A percentile compares a stretch with the other conserved stretches of the same genome.
Conservation (phyloP, 768 basidiomycete species). For the Leucocoprinus sp. region DNA sequence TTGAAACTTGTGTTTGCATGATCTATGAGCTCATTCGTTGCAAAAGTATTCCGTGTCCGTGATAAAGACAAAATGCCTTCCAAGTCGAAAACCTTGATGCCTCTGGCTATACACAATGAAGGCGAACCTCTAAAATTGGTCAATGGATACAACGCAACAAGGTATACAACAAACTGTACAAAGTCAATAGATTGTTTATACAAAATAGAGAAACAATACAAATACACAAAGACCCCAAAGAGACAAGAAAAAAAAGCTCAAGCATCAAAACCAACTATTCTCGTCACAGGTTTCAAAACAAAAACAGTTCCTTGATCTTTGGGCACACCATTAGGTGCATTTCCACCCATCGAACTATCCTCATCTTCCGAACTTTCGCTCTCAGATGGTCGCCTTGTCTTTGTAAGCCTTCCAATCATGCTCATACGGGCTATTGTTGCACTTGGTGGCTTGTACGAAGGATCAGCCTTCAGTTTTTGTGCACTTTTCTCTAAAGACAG, state of each 20-base stretch:
- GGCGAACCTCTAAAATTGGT: background rate
- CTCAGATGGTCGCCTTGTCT: conserved; percentile 43
- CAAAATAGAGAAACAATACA: background rate
- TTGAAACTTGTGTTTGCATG: too few relatives aligned
- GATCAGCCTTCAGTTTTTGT: conserved; percentile 35
- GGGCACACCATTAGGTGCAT: conserved; percentile 27
- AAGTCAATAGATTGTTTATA: background rate
- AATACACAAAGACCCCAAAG: background rate
- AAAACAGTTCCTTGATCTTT: conserved; percentile 45
- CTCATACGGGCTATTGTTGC: conserved; percentile 45
- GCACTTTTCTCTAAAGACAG: conserved; percentile 45
- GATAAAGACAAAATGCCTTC: too few relatives aligned
- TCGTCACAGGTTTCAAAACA: conserved; percentile 48
- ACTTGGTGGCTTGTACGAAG: conserved; percentile 29
- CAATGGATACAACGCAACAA: too few relatives aligned
- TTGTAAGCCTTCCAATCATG: conserved; percentile 49
- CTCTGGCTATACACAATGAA: too few relatives aligned
- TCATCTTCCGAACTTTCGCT: conserved; percentile 50
- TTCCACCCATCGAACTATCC: conserved; percentile 41
- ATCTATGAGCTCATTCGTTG: too few relatives aligned
- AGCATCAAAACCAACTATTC: conserved; percentile 50
- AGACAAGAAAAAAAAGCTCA: conserved; percentile 9
- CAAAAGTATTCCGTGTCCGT: too few relatives aligned
- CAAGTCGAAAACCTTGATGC: too few relatives aligned
- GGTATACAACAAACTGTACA: background rate